Evolutionary conservation across 2,329 filamentous ascomycete genomes (phyloP).

Genomic region (Rosellinia necatrix): DNA sequence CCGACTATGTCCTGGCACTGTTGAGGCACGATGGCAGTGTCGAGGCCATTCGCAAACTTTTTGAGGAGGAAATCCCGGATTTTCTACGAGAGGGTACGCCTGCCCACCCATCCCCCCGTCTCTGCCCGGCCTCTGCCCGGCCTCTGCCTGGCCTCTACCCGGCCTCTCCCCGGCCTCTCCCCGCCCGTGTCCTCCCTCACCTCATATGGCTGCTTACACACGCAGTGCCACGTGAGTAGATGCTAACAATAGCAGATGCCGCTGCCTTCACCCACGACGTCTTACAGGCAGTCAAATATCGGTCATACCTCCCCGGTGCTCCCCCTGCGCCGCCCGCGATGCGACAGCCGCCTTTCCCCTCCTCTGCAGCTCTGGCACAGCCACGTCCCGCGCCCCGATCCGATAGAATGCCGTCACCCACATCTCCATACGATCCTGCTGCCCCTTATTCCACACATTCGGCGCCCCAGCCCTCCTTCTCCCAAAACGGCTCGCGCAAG

Average conservation of each 20-base stretch:
- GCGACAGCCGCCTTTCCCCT: conserved; percentile 18
- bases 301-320: conserved; percentile 63
- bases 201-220: not conserved
- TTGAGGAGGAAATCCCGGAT: conserved; percentile 73
- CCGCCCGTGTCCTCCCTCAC: not conserved
- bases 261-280: conserved; percentile 71
- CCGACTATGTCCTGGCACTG: conserved; percentile 82
- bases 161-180: too few relatives aligned
- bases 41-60: conserved; percentile 67
- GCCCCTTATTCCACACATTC: conserved; percentile 23
- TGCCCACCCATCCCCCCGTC: conserved; percentile 10
- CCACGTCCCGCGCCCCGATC: conserved; percentile 26
- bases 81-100: conserved; percentile 70
- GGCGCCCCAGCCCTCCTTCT: conserved; percentile 19
- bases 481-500: conserved; percentile 50
- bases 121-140: too few relatives aligned
- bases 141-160: too few relatives aligned
- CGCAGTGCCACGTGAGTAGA: not conserved
- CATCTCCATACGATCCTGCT: conserved; percentile 19
- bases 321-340: conserved; percentile 45
- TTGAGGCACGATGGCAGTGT: conserved; percentile 70
- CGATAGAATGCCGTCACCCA: conserved; percentile 22
- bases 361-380: conserved; percentile 18
- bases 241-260: conserved; percentile 50
- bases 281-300: conserved; percentile 67